Evolutionary conservation across 352 stramenopile species (phyloP).

Genomic region (Thraustochytrium striatum): DNA sequence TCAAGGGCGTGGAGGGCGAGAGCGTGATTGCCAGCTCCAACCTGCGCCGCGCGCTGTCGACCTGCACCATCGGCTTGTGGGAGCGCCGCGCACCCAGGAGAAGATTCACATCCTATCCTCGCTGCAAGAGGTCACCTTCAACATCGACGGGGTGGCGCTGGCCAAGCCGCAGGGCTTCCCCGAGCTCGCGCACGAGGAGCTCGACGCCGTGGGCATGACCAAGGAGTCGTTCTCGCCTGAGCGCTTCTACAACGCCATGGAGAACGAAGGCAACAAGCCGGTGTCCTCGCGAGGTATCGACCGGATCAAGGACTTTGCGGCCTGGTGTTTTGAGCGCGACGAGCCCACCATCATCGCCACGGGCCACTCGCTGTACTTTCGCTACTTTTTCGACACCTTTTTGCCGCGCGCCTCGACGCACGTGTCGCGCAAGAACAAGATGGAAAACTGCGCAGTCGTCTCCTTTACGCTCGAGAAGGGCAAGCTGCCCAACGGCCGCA

Average conservation of each 20-base stretch:
- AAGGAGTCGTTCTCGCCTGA: constrained; percentile 58
- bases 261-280: constrained; percentile 75
- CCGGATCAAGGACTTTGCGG: constrained; percentile 64
- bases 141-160: constrained; percentile 67
- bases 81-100: constrained; percentile 57
- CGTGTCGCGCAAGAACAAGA: constrained; percentile 62
- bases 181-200: constrained; percentile 39
- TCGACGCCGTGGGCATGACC: constrained; percentile 35
- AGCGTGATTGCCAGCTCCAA: constrained; percentile 71
- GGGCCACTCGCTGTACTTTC: constrained; percentile 77
- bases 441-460: constrained; percentile 71
- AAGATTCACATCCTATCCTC: constrained; percentile 71
- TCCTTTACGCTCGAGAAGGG: constrained; percentile 64
- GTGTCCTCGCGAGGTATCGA: constrained; percentile 63
- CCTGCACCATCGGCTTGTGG: constrained; percentile 68
- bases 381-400: constrained; percentile 72
- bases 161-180: constrained; percentile 57
- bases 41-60: constrained; percentile 69
- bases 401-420: constrained; percentile 57
- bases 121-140: constrained; percentile 74
- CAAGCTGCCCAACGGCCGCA: constrained; percentile 47
- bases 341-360: constrained; percentile 69
- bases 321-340: constrained; percentile 64
- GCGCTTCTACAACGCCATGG: constrained; percentile 65
- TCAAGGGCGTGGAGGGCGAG: constrained; percentile 47